phyloP scores from a whole-genome alignment of 148 eudicot genomes.

The Spergularia marina region DNA sequence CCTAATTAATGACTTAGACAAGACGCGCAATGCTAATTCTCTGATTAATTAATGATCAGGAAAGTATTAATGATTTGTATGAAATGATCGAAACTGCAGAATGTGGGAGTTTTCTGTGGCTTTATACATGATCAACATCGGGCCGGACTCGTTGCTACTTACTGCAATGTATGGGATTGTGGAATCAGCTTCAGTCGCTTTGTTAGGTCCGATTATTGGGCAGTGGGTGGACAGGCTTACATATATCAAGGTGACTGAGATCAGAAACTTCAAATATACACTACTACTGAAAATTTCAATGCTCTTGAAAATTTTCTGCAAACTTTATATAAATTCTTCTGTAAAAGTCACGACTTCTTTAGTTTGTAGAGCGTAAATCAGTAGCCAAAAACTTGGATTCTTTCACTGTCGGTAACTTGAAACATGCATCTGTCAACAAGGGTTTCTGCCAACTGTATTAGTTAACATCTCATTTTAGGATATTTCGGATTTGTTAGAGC shows the following conservation, averaged over 20 bases:
- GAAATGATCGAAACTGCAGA: slow-evolving; percentile 37
- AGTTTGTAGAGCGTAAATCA: not conserved
- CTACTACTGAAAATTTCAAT: too few species aligned
- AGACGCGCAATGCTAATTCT: too few species aligned
- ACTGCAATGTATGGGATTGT: slow-evolving; percentile 86
- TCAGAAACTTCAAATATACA: not conserved
- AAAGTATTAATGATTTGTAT: not conserved
- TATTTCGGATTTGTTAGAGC: not conserved
- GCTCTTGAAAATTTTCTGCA: not conserved
- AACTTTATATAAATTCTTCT: not conserved
- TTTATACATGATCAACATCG: slow-evolving; percentile 80
- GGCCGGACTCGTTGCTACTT: slow-evolving; percentile 79
- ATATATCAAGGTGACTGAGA: slow-evolving; percentile 52
- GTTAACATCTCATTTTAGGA: not conserved
- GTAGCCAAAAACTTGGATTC: not conserved
- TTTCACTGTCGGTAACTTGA: too few species aligned
- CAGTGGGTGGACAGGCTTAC: slow-evolving; percentile 58
- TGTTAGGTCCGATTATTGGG: slow-evolving; percentile 81
- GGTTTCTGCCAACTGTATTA: not conserved
- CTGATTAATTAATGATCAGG: not conserved
- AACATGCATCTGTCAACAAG: not conserved
- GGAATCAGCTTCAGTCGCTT: slow-evolving; percentile 66
- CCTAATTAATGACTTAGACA: too few species aligned
- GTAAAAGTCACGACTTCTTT: not conserved
- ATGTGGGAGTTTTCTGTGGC: slow-evolving; percentile 98